Conservation (phyloP, 352 stramenopile genomes). For the Phytophthora palmivora region DNA sequence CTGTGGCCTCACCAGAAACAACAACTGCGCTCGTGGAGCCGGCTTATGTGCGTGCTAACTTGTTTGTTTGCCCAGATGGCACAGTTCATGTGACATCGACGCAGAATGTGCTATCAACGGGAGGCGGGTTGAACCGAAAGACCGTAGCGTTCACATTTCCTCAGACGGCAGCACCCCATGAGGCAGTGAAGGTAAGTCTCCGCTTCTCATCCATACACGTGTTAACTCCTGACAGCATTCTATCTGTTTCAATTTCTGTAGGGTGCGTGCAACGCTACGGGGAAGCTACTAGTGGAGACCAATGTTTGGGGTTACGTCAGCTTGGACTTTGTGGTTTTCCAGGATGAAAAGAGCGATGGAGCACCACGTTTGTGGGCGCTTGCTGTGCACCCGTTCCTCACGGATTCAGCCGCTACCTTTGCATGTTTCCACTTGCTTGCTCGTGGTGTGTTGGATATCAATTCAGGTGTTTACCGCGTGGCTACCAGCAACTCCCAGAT, state of each 20-base stretch:
- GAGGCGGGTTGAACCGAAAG: constrained; percentile 37
- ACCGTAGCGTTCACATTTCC: constrained; percentile 78
- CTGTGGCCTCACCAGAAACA: constrained; percentile 3
- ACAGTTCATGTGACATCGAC: constrained; percentile 75
- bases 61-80: constrained; percentile 83
- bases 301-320: constrained; percentile 84
- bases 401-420: constrained; percentile 78
- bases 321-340: constrained; percentile 81
- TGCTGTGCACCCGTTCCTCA: constrained; percentile 79
- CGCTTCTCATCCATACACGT: background rate
- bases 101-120: constrained; percentile 58
- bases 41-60: constrained; percentile 66
- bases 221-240: background rate
- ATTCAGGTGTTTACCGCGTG: constrained; percentile 24
- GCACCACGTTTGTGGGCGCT: constrained; percentile 76
- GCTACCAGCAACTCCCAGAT: constrained; percentile 6
- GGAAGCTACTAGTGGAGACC: constrained; percentile 33
- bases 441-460: constrained; percentile 43
- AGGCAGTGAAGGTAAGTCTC: constrained; percentile 62
- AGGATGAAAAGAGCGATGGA: constrained; percentile 52
- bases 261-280: constrained; percentile 29
- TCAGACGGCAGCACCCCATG: constrained; percentile 75
- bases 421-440: constrained; percentile 74
- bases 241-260: constrained; percentile 8
- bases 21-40: constrained; percentile 14